phyloP scores from a whole-genome alignment of 2,329 filamentous ascomycete genomes.

The Acrocalymma vagum region DNA sequence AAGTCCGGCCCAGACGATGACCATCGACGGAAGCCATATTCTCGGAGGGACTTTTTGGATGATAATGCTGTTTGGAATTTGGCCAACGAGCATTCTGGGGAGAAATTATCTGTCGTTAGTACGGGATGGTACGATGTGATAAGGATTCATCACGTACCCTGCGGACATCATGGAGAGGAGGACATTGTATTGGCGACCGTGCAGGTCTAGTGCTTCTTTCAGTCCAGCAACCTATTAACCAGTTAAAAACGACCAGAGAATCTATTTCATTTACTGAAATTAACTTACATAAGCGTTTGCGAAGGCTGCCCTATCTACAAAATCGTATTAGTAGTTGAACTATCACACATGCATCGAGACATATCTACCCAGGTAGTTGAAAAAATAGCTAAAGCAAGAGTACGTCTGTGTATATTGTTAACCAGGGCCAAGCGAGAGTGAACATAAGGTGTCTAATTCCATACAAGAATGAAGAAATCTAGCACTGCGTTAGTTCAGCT shows the following conservation, averaged over 20 bases:
- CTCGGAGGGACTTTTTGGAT: slow-evolving; percentile 32
- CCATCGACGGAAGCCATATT: slow-evolving; percentile 32
- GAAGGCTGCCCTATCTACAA: slow-evolving; percentile 27
- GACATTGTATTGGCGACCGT: slow-evolving; percentile 33
- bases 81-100: slow-evolving; percentile 25
- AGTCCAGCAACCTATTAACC: slow-evolving; percentile 27
- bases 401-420: slow-evolving; percentile 15
- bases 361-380: slow-evolving; percentile 34
- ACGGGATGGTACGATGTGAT: not conserved
- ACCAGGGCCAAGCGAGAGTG: not conserved
- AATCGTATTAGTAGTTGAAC: not conserved
- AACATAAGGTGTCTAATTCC: not conserved
- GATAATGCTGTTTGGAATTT: slow-evolving; percentile 30
- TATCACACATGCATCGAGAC: not conserved
- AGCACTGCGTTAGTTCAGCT: too few relatives aligned
- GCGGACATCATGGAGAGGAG: slow-evolving; percentile 31
- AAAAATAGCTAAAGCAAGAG: slow-evolving; percentile 34
- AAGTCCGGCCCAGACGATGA: slow-evolving; percentile 31
- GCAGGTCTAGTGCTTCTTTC: slow-evolving; percentile 28
- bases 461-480: slow-evolving; percentile 15
- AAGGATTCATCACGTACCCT: slow-evolving; percentile 14
- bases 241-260: not conserved
- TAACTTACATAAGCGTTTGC: slow-evolving; percentile 31
- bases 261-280: not conserved
- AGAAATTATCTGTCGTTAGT: slow-evolving; percentile 2